These are phyloP conservation scores for Fusarium concolor DNA, from an alignment of 2,329 filamentous ascomycete genomes.

Conservation along the genomic window DNA sequence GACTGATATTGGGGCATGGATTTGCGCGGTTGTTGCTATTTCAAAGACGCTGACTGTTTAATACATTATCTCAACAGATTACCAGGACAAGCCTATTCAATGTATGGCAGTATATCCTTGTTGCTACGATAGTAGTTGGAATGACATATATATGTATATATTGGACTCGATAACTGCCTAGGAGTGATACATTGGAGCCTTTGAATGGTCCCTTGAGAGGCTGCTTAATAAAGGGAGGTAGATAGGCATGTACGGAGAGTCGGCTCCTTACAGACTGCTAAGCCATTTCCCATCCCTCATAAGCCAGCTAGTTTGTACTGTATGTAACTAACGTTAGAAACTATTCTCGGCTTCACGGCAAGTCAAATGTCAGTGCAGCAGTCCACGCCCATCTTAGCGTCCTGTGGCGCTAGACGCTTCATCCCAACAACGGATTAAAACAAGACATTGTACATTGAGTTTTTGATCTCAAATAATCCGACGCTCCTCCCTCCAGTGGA, in stretches of 20 bases:
- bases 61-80: neutral
- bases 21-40: slow-evolving; percentile 49
- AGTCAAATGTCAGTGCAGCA: neutral
- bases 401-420: slow-evolving; percentile 4
- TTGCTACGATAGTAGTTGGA: neutral
- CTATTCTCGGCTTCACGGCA: slow-evolving; percentile 25
- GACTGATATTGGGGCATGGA: slow-evolving; percentile 51
- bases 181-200: neutral
- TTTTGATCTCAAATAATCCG: neutral
- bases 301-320: neutral
- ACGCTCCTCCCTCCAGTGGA: neutral
- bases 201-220: neutral
- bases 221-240: neutral
- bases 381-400: slow-evolving; percentile 7
- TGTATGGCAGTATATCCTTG: neutral
- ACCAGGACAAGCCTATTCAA: neutral
- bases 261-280: neutral
- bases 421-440: neutral
- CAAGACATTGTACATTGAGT: neutral
- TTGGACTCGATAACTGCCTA: neutral
- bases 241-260: too few relatives aligned
- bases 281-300: neutral
- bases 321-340: neutral
- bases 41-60: slow-evolving; percentile 41
- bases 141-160: neutral